Evolutionary conservation across 345 rosid species (phyloP), one percentile per base, ranked within the genome.

Genomic region (Eucalyptus microcorys): DNA sequence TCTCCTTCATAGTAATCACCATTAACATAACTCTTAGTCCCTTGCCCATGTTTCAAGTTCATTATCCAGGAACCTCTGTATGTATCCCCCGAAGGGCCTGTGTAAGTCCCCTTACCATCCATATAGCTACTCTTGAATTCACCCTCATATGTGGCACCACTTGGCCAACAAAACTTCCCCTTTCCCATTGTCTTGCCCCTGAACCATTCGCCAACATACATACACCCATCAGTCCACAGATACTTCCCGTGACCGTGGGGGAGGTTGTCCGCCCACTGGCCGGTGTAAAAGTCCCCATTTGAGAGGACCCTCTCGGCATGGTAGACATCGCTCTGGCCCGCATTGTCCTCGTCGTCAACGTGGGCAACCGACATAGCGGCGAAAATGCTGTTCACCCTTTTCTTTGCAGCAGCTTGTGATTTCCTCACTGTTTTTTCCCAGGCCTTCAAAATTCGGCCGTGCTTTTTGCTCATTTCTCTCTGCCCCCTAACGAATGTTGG

Each of bases 121-220:
- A 98, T 95, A 87, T 91, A 97, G 7, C 97, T 98, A 87, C 90
- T 92, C 89, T 95, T 97, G 95, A 98, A 98, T 47, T 98, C 99
- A 16, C 99, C 99, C 91, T 98, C 99, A 87, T 98, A 98, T 17
- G 97, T 96, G 47, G 99, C 98, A 32, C 99, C 99, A 45, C 95
- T 95, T 3, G 99, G 99, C 99, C 99, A 96, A 49, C 96, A 93
- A 80, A 97, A 98, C 89, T 93, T 95, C 26, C 99, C 99, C 49
- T 93, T 95, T 21, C 99, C 99, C 93, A 90, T 94, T 32, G 93
- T 94, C 87, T 94, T 95, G 9, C 99, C 99, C 68, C 90, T 79
- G 66, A 55, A 87, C 99, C 99, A 98, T 59, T 97, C 98, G 40
- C 99, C 99, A 10, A 95, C 93, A 86, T 98, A 98, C 97, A 96